Evolutionary conservation across 208 protist species (phyloP).

Genomic region (Trichomonas vaginalis): DNA sequence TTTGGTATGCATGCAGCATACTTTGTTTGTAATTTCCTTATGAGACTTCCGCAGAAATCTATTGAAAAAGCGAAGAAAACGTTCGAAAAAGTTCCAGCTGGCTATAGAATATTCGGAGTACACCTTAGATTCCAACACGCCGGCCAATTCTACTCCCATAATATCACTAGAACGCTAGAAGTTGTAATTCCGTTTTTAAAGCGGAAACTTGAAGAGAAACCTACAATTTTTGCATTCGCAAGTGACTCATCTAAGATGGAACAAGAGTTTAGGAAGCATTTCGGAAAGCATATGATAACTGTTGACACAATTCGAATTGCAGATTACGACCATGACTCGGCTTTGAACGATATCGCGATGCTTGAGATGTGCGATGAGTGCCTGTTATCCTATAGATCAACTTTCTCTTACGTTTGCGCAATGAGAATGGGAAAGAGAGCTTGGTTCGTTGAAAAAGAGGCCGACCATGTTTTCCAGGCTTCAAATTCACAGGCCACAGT

Average conservation of each 20-base stretch:
- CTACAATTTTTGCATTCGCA: not conserved
- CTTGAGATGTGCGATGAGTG: not conserved
- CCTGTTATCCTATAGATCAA: not conserved
- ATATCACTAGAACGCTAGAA: not conserved
- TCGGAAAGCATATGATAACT: not conserved
- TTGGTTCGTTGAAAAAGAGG: not conserved
- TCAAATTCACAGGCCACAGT: not conserved
- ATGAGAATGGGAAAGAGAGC: not conserved
- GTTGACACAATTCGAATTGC: not conserved
- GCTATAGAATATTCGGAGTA: not conserved
- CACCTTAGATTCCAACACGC: not conserved
- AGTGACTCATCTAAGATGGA: not conserved
- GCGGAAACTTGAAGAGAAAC: not conserved
- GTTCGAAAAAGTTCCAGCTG: not conserved
- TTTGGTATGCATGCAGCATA: constrained; percentile 12
- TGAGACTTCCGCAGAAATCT: not conserved
- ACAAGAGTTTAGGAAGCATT: not conserved
- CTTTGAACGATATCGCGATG: not conserved
- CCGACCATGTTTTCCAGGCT: not conserved
- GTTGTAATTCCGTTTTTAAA: not conserved
- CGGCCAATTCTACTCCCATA: not conserved
- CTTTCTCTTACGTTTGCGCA: not conserved
- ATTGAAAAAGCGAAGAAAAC: not conserved
- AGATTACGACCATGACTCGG: not conserved
- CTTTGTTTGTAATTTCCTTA: not conserved